Evolutionary conservation across 2,329 filamentous ascomycete genomes (phyloP).

Genomic region (Eutypella sp.): DNA sequence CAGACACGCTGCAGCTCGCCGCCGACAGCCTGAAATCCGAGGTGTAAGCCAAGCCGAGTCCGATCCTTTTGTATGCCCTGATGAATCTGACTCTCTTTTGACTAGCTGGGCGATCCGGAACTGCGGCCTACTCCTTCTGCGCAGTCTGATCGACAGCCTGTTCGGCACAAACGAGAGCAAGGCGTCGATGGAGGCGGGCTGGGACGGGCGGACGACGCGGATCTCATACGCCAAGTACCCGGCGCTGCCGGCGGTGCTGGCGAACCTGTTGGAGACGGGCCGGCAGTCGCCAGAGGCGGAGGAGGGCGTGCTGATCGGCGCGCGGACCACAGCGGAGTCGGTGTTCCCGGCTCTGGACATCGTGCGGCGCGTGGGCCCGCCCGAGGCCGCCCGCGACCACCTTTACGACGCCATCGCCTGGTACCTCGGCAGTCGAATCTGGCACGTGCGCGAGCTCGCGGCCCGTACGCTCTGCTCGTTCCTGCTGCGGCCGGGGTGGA

Average conservation of each 20-base stretch:
- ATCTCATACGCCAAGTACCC: constrained; percentile 68
- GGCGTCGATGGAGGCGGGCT: constrained; percentile 52
- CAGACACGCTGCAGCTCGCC: constrained; percentile 71
- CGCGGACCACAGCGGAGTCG: constrained; percentile 55
- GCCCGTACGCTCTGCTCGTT: constrained; percentile 67
- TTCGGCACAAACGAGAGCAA: constrained; percentile 74
- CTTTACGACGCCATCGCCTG: constrained; percentile 54
- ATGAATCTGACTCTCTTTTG: constrained; percentile 6
- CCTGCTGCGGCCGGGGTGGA: constrained; percentile 47
- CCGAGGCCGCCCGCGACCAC: constrained; percentile 47
- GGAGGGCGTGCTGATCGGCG: constrained; percentile 21
- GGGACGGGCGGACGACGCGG: constrained; percentile 59
- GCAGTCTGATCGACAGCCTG: constrained; percentile 75
- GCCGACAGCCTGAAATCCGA: constrained; percentile 73
- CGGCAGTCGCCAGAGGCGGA: constrained; percentile 37
- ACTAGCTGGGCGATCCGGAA: constrained; percentile 87
- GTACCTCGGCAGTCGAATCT: constrained; percentile 65
- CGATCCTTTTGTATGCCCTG: constrained; percentile 2
- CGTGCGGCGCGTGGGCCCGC: constrained; percentile 65
- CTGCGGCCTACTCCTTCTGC: constrained; percentile 82
- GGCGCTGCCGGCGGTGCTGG: constrained; percentile 57
- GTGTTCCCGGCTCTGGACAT: constrained; percentile 84
- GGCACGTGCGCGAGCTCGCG: constrained; percentile 79
- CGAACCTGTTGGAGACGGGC: constrained; percentile 55
- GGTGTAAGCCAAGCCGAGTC: constrained; percentile 47